Base-by-base conservation (phyloP, 2,329 filamentous ascomycete species). In the Arthrinium puccinioides region DNA sequence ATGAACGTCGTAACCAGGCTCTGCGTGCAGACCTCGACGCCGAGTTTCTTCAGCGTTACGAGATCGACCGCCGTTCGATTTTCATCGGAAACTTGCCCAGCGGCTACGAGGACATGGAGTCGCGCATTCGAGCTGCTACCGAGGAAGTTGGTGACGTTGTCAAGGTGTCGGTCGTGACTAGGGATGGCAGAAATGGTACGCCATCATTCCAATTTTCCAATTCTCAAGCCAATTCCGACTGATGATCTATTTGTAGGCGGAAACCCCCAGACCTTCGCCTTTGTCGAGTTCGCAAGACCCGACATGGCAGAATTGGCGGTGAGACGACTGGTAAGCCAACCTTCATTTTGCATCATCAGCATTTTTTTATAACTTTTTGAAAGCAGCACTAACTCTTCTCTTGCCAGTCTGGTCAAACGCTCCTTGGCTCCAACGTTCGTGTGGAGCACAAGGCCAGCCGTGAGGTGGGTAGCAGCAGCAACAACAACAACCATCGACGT, bases 201-300 rank as follows among this genome's bases (percentile, higher is more conserved):
- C 33, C 18, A 45, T 37, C 36, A 30, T 35, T 37, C 39, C 14
- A 9, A 7, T n/a, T 21, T n/a, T 21, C 24, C 4, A 6, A 10
- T 5, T 4, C 20, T 33, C 10, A 19, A 28, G 8, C 7, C 23
- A 14, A 14, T 27, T 8, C n/a, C 32, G 25, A 13, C 14, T 9
- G 9, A 21, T 36, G 11, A 20, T 7, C 13, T 21, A 14, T 31
- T 40, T 53, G 48, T 44, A 35, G 44, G 44, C 20, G 44, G 39
- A 10, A 39, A 44, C 11, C 31, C 49, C 6, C 48, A 44, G 2
- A 45, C 50, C 3, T 61, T 62, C 35, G 57, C 52, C 5, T 62
- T 62, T 32, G 53, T 70, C 5, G 64, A 68, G 45, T 69, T 63
- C 35, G 44, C 41, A 4, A 55, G 55, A 4, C 54, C 57, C 4